These are phyloP conservation scores for Ophiostoma sp. DNA, from an alignment of 2,329 filamentous ascomycete genomes.

Conservation along the genomic window DNA sequence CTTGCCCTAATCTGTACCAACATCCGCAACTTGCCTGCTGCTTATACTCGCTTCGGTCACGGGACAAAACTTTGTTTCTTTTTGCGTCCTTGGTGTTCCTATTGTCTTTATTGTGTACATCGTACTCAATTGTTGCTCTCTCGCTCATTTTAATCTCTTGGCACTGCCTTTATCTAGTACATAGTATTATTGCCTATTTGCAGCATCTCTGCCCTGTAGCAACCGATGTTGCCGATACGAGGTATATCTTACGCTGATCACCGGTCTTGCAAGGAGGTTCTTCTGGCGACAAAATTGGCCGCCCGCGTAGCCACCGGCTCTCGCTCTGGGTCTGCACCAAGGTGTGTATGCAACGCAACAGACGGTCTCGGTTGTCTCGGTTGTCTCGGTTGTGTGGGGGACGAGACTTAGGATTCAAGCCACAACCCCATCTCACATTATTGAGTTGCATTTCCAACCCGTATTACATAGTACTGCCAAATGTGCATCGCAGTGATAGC, in stretches of 20 bases:
- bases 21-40: background rate
- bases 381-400: background rate
- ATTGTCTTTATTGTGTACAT: background rate
- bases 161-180: background rate
- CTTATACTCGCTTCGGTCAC: constrained; percentile 1
- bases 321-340: background rate
- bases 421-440: background rate
- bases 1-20: constrained; percentile 1
- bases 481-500: background rate
- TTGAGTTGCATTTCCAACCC: background rate
- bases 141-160: constrained; percentile 1
- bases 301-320: constrained; percentile 1
- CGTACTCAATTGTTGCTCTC: background rate
- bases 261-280: background rate
- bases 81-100: background rate
- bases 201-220: no score
- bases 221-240: background rate
- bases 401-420: background rate
- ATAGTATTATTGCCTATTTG: no score
- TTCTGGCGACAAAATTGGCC: background rate
- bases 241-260: background rate
- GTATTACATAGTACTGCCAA: background rate
- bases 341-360: background rate
- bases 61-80: constrained; percentile 2
- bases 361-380: background rate